Percentiles rank a stretch among this genome's conserved stretches.
These are phyloP conservation scores for Dothidotthia symphoricarpi DNA, from an alignment of 2,329 filamentous ascomycete species.

Conservation along the genomic window DNA sequence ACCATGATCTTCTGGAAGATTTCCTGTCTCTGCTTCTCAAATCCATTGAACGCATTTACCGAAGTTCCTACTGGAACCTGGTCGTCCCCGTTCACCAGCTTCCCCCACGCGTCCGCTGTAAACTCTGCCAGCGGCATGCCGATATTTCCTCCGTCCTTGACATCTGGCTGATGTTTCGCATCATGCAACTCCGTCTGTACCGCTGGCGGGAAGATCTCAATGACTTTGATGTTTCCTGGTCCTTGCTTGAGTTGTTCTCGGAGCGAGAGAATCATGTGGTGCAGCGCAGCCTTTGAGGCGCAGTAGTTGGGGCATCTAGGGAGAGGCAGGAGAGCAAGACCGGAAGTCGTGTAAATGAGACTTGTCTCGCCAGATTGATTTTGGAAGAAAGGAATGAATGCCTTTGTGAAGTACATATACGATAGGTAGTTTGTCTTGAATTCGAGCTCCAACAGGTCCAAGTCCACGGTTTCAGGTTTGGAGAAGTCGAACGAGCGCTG, in stretches of 20 bases:
- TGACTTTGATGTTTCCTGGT: conserved; percentile 51
- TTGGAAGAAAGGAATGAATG: conserved; percentile 52
- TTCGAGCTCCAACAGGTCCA: conserved; percentile 46
- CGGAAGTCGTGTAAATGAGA: conserved; percentile 52
- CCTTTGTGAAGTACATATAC: conserved; percentile 50
- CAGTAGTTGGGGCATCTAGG: conserved; percentile 53
- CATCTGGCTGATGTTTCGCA: conserved; percentile 54
- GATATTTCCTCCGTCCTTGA: conserved; percentile 50
- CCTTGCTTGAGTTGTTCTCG: conserved; percentile 52
- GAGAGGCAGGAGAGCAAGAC: conserved; percentile 52
- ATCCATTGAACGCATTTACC: conserved; percentile 44
- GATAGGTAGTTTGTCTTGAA: conserved; percentile 54
- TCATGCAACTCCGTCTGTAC: conserved; percentile 60
- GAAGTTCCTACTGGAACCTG: conserved; percentile 53
- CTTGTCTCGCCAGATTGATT: conserved; percentile 45
- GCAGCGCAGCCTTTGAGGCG: conserved; percentile 56
- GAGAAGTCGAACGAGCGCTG: conserved; percentile 53
- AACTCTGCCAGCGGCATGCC: conserved; percentile 57
- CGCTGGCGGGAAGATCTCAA: conserved; percentile 56
- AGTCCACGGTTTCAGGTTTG: conserved; percentile 49
- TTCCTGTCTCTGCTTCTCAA: conserved; percentile 52
- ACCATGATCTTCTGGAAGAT: conserved; percentile 26
- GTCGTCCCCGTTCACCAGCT: conserved; percentile 49
- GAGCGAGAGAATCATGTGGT: conserved; percentile 54
- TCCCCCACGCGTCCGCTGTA: conserved; percentile 50